phyloP scores from a whole-genome alignment of 1,284 basidiomycete genomes.

The Pterula multifida region DNA sequence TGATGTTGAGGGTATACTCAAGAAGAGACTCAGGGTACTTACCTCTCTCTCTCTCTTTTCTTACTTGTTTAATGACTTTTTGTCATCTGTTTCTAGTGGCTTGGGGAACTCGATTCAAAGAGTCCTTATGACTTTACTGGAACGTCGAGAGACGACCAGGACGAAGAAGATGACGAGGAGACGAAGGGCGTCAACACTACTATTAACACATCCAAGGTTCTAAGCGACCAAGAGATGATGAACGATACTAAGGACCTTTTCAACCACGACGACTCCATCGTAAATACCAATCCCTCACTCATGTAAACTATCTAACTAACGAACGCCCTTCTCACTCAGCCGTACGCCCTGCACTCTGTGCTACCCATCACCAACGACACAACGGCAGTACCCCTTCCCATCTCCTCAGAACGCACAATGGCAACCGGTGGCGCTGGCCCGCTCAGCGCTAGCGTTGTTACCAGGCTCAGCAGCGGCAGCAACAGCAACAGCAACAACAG shows the following conservation, averaged over 20 bases:
- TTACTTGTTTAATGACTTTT: constrained; percentile 3
- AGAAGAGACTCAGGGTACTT: constrained; percentile 35
- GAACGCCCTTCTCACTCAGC: neutral
- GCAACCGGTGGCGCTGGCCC: too few species aligned
- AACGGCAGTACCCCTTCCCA: neutral
- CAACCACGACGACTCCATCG: neutral
- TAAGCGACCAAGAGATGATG: neutral
- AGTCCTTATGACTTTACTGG: constrained; percentile 30
- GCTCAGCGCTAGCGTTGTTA: too few species aligned
- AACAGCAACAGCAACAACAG: too few species aligned
- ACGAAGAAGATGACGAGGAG: constrained; percentile 25
- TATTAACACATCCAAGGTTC: neutral
- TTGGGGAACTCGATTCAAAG: constrained; percentile 35
- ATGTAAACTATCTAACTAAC: neutral
- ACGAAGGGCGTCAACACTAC: neutral
- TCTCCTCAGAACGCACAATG: too few species aligned
- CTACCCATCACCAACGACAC: neutral
- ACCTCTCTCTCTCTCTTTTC: neutral
- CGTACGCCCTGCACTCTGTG: neutral
- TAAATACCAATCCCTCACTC: neutral
- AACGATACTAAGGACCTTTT: neutral
- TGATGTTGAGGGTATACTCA: constrained; percentile 22
- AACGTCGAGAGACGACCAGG: constrained; percentile 28
- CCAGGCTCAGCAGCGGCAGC: too few species aligned
- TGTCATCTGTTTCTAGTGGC: constrained; percentile 23